phyloP scores from a whole-genome alignment of 768 basidiomycete genomes.

The Rhodocollybia butyracea region DNA sequence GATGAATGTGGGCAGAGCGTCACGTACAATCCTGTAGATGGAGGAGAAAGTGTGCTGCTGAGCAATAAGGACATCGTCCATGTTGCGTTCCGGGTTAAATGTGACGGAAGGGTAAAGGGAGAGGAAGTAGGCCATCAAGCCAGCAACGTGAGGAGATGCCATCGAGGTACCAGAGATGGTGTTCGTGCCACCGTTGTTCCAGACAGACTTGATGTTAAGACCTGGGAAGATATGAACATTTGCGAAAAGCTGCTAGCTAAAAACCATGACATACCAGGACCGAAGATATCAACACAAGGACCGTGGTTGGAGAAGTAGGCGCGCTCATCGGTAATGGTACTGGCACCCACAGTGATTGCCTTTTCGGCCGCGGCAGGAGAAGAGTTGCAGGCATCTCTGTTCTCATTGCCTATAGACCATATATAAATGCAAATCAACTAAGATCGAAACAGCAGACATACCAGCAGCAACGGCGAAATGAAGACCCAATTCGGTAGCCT shows the following conservation, averaged over 20 bases:
- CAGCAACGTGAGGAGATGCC: slow-evolving; percentile 92
- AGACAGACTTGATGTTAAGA: slow-evolving; percentile 88
- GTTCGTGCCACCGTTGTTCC: slow-evolving; percentile 50
- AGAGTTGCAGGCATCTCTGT: slow-evolving; percentile 87
- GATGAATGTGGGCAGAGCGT: slow-evolving; percentile 57
- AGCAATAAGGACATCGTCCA: slow-evolving; percentile 31
- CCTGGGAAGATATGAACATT: slow-evolving; percentile 35
- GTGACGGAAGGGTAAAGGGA: slow-evolving; percentile 74
- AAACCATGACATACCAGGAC: slow-evolving; percentile 51
- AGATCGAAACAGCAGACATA: slow-evolving; percentile 27
- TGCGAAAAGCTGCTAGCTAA: neutral
- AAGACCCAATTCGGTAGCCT: slow-evolving; percentile 77
- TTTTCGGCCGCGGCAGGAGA: slow-evolving; percentile 89
- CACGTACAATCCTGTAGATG: slow-evolving; percentile 52
- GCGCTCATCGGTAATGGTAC: slow-evolving; percentile 74
- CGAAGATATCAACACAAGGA: slow-evolving; percentile 88
- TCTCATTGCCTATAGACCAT: slow-evolving; percentile 58
- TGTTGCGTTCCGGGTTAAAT: slow-evolving; percentile 47
- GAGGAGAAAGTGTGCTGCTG: slow-evolving; percentile 35
- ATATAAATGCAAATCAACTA: neutral
- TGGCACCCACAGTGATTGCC: slow-evolving; percentile 93
- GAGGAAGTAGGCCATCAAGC: slow-evolving; percentile 88
- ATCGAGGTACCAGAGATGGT: slow-evolving; percentile 91
- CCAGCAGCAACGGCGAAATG: slow-evolving; percentile 98
- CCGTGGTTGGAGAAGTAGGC: slow-evolving; percentile 95